Base-by-base conservation (phyloP, 139 green algal genomes). In the Chlorella sp. region DNA sequence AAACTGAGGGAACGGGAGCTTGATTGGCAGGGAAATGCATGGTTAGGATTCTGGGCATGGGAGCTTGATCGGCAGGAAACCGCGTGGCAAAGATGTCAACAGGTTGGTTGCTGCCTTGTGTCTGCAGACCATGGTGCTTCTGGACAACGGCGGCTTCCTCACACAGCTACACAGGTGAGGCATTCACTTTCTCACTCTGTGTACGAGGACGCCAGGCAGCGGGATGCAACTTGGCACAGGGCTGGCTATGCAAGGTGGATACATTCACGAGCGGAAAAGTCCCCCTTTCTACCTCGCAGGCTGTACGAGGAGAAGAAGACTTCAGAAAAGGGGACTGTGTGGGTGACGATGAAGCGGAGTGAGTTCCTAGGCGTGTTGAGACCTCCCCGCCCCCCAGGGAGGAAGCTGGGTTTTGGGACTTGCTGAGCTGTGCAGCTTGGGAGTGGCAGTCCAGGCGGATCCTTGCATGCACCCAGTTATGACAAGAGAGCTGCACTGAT, bases 301-400 rank as follows among this genome's bases (percentile, higher is more conserved):
- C 90, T 98, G 66, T 97, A 96, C 80, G 94, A 97, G 66, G 86
- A 90, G n/a, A 95, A 91, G 79, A 95, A 96, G 60, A 68, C 76
- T 57, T 5, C 48, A 16, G 48, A 57, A 0, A 69, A 66, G 12
- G 93, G 94, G 12, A 93, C 92, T 0, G 91, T 98, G 0, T 95
- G 83, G 53, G 83, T 97, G 24, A 97, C 96, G 1, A 94, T 97
- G 90, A 98, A 98, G 87, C 89, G 93, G 26, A 94, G 92, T 94
- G 39, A 89, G 89, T 66, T 37, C 3, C 48, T 57, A 7, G n/a
- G n/a, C 2, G 3, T 5, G 0, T 34, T 11, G 0, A 3, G 24
- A 36, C 24, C 21, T 77, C 37, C 22, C 16, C 2, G 28, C 24
- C 21, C 37, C 37, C 22, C 16, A 3, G 28, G 28, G 69, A 34